Evolutionary conservation across 306 rosid genomes (phyloP).

Genomic region (Quercus glauca): DNA sequence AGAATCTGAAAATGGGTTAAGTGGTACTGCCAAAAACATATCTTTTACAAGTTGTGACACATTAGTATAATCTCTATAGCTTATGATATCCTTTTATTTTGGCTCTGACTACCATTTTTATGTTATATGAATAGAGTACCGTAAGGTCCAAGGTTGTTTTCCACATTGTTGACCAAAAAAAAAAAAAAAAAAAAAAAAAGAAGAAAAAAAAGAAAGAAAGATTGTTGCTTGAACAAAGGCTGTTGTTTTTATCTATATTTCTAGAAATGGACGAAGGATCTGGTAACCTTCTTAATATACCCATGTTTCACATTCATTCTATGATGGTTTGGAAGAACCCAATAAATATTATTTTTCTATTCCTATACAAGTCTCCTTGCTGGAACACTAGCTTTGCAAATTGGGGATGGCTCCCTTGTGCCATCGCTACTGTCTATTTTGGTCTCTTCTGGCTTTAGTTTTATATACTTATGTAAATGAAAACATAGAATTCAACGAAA

Average conservation of each 20-base stretch:
- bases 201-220: no score
- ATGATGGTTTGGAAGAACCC: background rate
- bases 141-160: background rate
- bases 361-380: background rate
- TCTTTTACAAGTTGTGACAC: background rate
- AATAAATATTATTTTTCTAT: background rate
- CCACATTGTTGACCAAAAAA: background rate
- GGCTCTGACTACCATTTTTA: background rate
- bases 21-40: constrained; percentile 23
- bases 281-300: background rate
- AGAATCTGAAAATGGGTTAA: constrained; percentile 56
- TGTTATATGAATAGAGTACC: constrained; percentile 1
- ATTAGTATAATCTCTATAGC: background rate
- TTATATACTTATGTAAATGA: background rate
- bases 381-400: background rate
- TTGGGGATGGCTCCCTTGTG: background rate
- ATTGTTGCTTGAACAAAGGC: background rate
- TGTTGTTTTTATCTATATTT: background rate
- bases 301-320: background rate
- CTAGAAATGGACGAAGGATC: background rate
- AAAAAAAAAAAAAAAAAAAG: no score
- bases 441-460: background rate
- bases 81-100: background rate
- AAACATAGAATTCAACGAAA: background rate
- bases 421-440: background rate